Evolutionary conservation across 163 green algal species (phyloP).

Genomic region (Coccomyxa subellipsoidea): DNA sequence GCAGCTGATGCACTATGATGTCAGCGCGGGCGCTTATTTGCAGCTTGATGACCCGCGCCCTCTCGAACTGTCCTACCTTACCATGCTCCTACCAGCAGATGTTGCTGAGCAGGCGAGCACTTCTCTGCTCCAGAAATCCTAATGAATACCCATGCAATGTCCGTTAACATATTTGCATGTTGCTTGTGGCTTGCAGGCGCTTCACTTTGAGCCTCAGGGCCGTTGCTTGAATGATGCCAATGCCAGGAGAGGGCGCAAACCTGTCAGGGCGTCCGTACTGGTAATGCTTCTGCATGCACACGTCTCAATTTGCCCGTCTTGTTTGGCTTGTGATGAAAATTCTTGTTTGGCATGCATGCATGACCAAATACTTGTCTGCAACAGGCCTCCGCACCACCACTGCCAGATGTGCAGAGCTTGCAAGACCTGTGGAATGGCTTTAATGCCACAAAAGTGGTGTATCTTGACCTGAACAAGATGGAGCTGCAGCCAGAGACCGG

Average conservation of each 20-base stretch:
- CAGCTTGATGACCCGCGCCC: not conserved
- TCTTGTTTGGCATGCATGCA: too few species aligned
- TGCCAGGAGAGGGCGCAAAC: not conserved
- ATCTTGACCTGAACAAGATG: not conserved
- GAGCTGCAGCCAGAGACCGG: not conserved
- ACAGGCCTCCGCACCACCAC: not conserved
- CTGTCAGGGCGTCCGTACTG: not conserved
- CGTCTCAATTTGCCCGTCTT: too few species aligned
- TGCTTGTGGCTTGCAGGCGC: not conserved
- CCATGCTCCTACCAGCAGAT: not conserved
- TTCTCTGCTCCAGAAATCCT: not conserved
- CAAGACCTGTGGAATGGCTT: conserved; percentile 1
- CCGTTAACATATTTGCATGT: not conserved
- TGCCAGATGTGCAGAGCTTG: not conserved
- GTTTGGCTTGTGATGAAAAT: too few species aligned
- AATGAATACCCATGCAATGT: too few species aligned
- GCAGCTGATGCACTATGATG: conserved; percentile 3
- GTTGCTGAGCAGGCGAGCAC: not conserved
- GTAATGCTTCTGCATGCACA: too few species aligned
- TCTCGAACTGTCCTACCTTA: not conserved
- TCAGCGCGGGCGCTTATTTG: not conserved
- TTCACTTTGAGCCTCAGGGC: not conserved
- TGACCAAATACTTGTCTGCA: too few species aligned
- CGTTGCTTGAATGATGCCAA: conserved; percentile 8
- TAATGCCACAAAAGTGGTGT: not conserved